phyloP scores from a whole-genome alignment of 1,284 basidiomycete genomes.

The Irpex sp. region DNA sequence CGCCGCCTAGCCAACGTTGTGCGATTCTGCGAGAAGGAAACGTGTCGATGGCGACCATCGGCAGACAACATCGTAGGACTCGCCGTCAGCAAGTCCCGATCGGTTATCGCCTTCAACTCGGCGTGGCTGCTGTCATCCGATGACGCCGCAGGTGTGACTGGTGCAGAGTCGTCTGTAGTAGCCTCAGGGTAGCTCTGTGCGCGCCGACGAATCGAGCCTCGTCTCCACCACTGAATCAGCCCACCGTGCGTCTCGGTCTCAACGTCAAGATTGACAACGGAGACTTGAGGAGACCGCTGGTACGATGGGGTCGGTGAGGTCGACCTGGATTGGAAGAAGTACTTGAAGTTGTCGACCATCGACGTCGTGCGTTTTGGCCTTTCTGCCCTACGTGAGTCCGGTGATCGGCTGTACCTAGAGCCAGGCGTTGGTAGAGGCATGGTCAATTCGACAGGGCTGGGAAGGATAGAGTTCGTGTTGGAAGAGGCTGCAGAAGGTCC shows the following conservation, averaged over 20 bases:
- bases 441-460: constrained; percentile 32
- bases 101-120: constrained; percentile 2
- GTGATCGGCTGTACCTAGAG: constrained; percentile 20
- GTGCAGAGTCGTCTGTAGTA: constrained; percentile 20
- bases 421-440: constrained; percentile 23
- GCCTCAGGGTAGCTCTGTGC: constrained; percentile 47
- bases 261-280: constrained; percentile 17
- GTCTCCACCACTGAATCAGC: constrained; percentile 42
- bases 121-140: constrained; percentile 12
- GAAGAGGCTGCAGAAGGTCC: constrained; percentile 42
- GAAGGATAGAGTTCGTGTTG: constrained; percentile 30
- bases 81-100: not conserved
- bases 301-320: constrained; percentile 19
- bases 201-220: constrained; percentile 43
- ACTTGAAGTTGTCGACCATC: constrained; percentile 45
- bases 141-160: constrained; percentile 13
- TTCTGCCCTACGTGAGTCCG: constrained; percentile 19
- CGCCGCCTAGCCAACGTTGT: constrained; percentile 20
- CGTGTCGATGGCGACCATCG: not conserved
- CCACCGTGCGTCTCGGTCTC: constrained; percentile 29
- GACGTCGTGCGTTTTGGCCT: constrained; percentile 44
- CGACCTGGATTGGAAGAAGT: constrained; percentile 37
- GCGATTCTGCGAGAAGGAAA: constrained; percentile 13
- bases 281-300: constrained; percentile 16
- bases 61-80: not conserved